Percentiles rank a stretch among this genome's conserved stretches.
These are phyloP conservation scores for Herpotrichia juniperi DNA, from an alignment of 2,329 filamentous ascomycete genomes.

Conservation along the genomic window DNA sequence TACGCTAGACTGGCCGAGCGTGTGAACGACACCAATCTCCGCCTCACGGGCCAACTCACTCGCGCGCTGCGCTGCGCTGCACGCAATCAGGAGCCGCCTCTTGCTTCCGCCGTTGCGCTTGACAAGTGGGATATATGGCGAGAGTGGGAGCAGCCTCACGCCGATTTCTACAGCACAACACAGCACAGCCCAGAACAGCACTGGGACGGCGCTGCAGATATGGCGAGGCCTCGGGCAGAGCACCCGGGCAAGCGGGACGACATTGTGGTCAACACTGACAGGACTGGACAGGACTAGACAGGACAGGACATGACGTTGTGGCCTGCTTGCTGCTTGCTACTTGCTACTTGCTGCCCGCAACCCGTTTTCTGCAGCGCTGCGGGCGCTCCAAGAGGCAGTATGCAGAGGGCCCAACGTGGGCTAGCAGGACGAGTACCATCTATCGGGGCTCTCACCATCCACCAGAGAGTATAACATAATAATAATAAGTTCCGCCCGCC, in stretches of 20 bases:
- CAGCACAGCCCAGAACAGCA: background rate
- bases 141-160: background rate
- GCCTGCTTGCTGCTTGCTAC: no score
- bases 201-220: background rate
- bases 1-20: constrained; percentile 37
- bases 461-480: background rate
- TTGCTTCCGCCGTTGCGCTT: constrained; percentile 1
- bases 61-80: no score
- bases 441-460: constrained; percentile 17
- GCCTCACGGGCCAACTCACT: constrained; percentile 28
- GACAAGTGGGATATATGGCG: no score
- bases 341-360: no score
- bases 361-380: constrained; percentile 18
- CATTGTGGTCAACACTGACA: no score
- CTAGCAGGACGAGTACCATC: constrained; percentile 25
- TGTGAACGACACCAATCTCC: constrained; percentile 29
- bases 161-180: no score
- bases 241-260: constrained; percentile 16
- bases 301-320: constrained; percentile 26
- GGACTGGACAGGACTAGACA: no score
- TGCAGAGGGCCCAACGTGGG: constrained; percentile 18
- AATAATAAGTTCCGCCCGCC: constrained; percentile 3
- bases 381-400: constrained; percentile 11
- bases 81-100: constrained; percentile 28
- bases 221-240: background rate